Evolutionary conservation across 2,329 filamentous ascomycete species (phyloP).

Genomic region (Alternaria solani): DNA sequence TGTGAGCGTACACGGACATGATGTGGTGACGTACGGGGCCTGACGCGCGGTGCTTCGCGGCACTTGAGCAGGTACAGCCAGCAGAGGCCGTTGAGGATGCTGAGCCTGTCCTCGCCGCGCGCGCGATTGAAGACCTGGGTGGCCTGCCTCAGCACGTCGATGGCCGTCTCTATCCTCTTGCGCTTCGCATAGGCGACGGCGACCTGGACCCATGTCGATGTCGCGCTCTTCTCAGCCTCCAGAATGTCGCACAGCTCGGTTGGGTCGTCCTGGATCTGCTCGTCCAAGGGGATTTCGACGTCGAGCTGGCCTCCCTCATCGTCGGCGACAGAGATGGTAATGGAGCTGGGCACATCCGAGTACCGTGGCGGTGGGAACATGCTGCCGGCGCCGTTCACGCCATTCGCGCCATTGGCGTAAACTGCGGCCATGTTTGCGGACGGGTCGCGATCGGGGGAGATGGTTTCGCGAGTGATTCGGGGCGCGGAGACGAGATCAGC

Average conservation of each 20-base stretch:
- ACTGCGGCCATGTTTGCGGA: conserved; percentile 58
- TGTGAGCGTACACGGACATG: too few species aligned
- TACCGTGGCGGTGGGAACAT: conserved; percentile 59
- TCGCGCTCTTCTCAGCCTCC: conserved; percentile 90
- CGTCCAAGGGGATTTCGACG: conserved; percentile 92
- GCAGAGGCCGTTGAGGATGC: conserved; percentile 82
- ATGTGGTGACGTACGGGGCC: conserved; percentile 56
- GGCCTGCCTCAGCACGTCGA: conserved; percentile 75
- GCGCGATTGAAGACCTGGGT: conserved; percentile 73
- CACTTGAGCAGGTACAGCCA: conserved; percentile 94
- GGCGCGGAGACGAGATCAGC: conserved; percentile 18
- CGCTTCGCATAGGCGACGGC: conserved; percentile 96
- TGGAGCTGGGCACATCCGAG: conserved; percentile 67
- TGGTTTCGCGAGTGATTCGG: conserved; percentile 4
- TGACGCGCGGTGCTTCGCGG: conserved; percentile 76
- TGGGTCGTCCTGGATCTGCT: conserved; percentile 84
- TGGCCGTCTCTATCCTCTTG: conserved; percentile 85
- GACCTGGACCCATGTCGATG: conserved; percentile 98
- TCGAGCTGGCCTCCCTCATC: conserved; percentile 70
- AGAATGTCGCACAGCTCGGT: conserved; percentile 94
- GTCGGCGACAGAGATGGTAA: conserved; percentile 70
- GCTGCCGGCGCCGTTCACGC: conserved; percentile 56
- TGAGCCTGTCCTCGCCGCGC: conserved; percentile 82
- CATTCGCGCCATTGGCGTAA: conserved; percentile 59
- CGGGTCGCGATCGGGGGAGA: conserved; percentile 19